Conservation (phyloP, 176 grass and related monocot species). For the Eremochloa ophiuroides region DNA sequence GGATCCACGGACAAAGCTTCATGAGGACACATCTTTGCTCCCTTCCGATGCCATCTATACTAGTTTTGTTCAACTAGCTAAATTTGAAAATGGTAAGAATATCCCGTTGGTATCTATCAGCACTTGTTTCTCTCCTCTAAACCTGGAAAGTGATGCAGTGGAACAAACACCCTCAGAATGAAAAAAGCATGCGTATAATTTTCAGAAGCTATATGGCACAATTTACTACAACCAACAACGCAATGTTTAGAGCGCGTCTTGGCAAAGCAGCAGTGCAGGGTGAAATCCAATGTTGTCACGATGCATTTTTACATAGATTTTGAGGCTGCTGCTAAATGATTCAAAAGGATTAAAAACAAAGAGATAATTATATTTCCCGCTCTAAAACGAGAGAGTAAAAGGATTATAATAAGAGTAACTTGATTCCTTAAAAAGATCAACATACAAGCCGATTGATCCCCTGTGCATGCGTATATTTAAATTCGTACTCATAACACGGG, state of each 20-base stretch:
- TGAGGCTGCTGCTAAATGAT: not conserved
- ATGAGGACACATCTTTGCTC: conserved; percentile 14
- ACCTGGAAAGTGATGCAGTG: not conserved
- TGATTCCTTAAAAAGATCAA: not conserved
- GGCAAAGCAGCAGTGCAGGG: not conserved
- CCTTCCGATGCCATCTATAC: conserved; percentile 38
- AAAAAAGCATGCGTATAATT: not conserved
- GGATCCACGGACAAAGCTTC: conserved; percentile 19
- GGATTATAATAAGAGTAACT: not conserved
- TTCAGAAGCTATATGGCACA: not conserved
- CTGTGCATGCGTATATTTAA: not conserved
- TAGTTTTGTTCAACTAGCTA: not conserved
- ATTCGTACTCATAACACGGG: not conserved
- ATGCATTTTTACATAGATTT: not conserved
- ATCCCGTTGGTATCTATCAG: not conserved
- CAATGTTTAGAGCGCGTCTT: not conserved
- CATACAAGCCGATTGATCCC: not conserved
- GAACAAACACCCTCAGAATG: not conserved
- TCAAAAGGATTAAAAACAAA: not conserved
- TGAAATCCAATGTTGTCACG: not conserved
- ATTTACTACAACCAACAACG: not conserved
- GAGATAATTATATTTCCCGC: not conserved
- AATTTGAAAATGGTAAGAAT: not conserved
- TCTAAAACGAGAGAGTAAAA: not conserved
- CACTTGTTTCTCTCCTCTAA: conserved; percentile 11